Evolutionary conservation across 108 stramenopile genomes (phyloP).

Genomic region (Craspedostauros australis): DNA sequence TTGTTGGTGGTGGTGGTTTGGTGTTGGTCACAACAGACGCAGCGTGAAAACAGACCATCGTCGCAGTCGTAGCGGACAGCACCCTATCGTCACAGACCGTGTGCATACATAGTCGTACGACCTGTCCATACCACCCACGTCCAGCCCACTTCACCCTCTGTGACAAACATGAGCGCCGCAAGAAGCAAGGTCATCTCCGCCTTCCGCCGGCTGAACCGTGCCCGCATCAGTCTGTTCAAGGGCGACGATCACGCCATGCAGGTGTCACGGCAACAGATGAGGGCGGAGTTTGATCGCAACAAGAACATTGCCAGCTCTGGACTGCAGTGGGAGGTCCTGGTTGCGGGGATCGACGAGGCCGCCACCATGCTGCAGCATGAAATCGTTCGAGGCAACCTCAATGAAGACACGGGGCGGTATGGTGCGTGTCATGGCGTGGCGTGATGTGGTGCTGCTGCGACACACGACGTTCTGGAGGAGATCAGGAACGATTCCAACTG

Average conservation of each 20-base stretch:
- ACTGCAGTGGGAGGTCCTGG: constrained; percentile 52
- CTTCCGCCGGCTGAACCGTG: constrained; percentile 72
- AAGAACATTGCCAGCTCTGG: constrained; percentile 36
- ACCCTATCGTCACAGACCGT: too few species aligned
- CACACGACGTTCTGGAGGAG: background rate
- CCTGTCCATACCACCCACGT: too few species aligned
- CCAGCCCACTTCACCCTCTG: too few species aligned
- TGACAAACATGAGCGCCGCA: too few species aligned
- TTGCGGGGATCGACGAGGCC: constrained; percentile 81
- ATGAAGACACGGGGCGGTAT: constrained; percentile 55
- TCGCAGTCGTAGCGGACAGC: too few species aligned
- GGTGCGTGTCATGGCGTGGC: constrained; percentile 25
- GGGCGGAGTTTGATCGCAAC: constrained; percentile 65
- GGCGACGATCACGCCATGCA: constrained; percentile 59
- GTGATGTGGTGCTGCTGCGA: background rate
- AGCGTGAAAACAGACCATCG: too few species aligned
- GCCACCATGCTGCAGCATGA: constrained; percentile 77
- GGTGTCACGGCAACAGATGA: constrained; percentile 62
- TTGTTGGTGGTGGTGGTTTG: too few species aligned
- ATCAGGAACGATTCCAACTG: background rate
- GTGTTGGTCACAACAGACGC: too few species aligned
- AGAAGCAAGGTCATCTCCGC: constrained; percentile 46
- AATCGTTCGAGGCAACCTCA: constrained; percentile 72
- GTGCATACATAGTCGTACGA: too few species aligned
- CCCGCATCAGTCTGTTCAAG: constrained; percentile 59